These are phyloP conservation scores for Streptanthus diversifolius DNA, from an alignment of 345 rosid species.

Conservation along the genomic window DNA sequence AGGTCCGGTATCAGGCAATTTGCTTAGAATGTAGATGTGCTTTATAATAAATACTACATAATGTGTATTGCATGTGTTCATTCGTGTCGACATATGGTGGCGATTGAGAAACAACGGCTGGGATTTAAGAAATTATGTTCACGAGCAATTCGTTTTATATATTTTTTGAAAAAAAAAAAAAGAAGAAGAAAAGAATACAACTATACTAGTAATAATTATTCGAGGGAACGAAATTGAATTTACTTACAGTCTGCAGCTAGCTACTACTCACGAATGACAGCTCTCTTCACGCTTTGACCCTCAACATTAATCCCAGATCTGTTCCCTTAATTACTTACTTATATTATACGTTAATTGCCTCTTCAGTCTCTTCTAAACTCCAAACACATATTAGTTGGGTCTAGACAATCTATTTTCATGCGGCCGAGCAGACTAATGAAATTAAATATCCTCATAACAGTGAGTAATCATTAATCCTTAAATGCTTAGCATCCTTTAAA, in stretches of 20 bases:
- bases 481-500: neutral
- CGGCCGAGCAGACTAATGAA: neutral
- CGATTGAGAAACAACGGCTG: slow-evolving; percentile 16
- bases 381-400: neutral
- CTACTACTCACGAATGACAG: slow-evolving; percentile 17
- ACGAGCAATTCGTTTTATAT: neutral
- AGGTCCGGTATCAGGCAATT: neutral
- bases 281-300: slow-evolving; percentile 30
- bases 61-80: slow-evolving; percentile 14
- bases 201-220: neutral
- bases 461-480: neutral
- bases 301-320: slow-evolving; percentile 20
- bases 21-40: neutral
- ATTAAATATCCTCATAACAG: neutral
- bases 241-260: slow-evolving; percentile 11
- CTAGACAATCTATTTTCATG: neutral
- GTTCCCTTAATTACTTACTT: slow-evolving; percentile 9
- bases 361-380: slow-evolving; percentile 9
- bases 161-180: neutral
- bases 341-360: slow-evolving; percentile 13
- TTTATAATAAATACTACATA: neutral
- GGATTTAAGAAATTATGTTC: slow-evolving; percentile 15
- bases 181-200: too few relatives aligned
- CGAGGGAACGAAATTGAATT: neutral
- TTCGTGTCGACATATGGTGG: slow-evolving; percentile 3